phyloP scores from a whole-genome alignment of 2,329 filamentous ascomycete species.

The Cladophialophora bantiana region DNA sequence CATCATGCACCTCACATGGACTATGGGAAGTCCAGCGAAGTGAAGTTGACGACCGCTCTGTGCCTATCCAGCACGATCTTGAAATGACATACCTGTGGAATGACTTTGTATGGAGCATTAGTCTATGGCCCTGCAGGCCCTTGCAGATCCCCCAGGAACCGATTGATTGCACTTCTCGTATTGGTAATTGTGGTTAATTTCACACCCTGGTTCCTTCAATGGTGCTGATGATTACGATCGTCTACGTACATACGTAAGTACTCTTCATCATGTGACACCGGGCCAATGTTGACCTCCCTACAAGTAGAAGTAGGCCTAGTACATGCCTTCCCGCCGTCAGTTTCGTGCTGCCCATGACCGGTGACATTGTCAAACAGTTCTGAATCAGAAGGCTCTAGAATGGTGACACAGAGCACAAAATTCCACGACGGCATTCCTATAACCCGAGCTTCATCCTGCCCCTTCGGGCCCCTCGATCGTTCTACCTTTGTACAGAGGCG shows the following conservation, averaged over 20 bases:
- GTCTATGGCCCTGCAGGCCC: not conserved
- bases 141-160: not conserved
- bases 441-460: not conserved
- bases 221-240: not conserved
- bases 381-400: not conserved
- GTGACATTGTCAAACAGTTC: not conserved
- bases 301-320: too few species aligned
- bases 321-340: not conserved
- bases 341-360: not conserved
- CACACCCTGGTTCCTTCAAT: not conserved
- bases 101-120: not conserved
- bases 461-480: not conserved
- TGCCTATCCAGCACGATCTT: not conserved
- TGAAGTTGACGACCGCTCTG: not conserved
- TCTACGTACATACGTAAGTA: not conserved
- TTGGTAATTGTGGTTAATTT: not conserved
- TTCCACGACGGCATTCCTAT: not conserved
- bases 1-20: constrained; percentile 5
- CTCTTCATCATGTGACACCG: not conserved
- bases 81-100: not conserved
- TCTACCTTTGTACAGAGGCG: not conserved
- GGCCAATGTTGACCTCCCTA: not conserved
- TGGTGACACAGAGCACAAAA: constrained; percentile 10
- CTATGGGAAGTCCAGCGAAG: not conserved
- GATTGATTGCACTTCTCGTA: not conserved